phyloP scores from a whole-genome alignment of 2,329 filamentous ascomycete species.

The Beauveria rudraprayagi region DNA sequence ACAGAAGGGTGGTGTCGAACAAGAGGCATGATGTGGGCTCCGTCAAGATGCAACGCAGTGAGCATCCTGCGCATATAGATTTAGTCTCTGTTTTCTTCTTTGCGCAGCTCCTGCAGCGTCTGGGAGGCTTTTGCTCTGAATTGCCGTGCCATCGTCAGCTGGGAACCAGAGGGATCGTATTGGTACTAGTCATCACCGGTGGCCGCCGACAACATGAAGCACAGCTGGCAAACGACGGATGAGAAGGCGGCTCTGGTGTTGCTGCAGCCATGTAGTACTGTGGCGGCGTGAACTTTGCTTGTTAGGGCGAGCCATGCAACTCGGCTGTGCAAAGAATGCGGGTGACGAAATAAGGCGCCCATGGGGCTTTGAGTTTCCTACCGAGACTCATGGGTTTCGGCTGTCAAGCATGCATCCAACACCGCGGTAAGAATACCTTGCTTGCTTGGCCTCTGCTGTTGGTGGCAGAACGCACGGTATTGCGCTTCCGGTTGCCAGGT shows the following conservation, averaged over 20 bases:
- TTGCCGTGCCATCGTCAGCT: not conserved
- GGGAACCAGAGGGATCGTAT: not conserved
- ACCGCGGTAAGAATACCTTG: not conserved
- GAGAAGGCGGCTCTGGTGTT: not conserved
- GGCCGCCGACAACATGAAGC: not conserved
- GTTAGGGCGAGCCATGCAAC: not conserved
- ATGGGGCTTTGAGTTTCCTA: not conserved
- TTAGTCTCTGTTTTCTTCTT: not conserved
- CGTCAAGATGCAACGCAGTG: not conserved
- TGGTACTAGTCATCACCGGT: not conserved
- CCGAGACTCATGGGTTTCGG: not conserved
- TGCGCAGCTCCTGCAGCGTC: not conserved
- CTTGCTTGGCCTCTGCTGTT: not conserved
- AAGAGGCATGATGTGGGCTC: not conserved
- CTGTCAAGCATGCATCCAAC: not conserved
- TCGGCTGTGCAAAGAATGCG: conserved; percentile 6
- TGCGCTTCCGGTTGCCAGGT: not conserved
- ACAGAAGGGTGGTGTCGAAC: too few species aligned
- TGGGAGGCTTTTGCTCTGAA: not conserved
- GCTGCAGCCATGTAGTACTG: not conserved
- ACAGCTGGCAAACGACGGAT: not conserved
- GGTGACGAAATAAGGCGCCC: conserved; percentile 1
- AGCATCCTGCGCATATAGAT: not conserved
- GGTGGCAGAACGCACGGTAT: too few species aligned
- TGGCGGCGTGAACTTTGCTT: conserved; percentile 1